Evolutionary conservation across 2,329 filamentous ascomycete species (phyloP), one percentile per base, ranked within the genome.

Genomic region (Penicillium sp.): DNA sequence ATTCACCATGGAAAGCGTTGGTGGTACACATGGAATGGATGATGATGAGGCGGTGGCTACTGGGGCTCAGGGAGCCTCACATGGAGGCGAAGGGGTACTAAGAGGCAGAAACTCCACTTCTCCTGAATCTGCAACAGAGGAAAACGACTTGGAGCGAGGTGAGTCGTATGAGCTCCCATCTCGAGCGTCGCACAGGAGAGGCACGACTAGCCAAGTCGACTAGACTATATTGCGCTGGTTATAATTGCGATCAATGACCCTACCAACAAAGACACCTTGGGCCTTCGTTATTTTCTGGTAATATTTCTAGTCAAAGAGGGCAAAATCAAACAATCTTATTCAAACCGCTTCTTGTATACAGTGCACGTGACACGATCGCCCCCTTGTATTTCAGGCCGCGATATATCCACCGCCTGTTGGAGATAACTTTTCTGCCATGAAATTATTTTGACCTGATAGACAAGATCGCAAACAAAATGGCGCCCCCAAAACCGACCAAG

Each of bases 1-100:
- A 8, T 90, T 90, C 55, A 90, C 84, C 0, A 90, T 91, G 86
- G 87, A 90, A 71, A 87, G 85, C 54, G 86, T 88, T 5, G 87
- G 88, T 11, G 88, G 87, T 0, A 75, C 78, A 14, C 84, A 84
- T 67, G 83, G 81, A 0, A 72, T 73, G 34, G 71, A 66, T 14
- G 63, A 69, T 13, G 36, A 54, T 36, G 56, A 57, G 42, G 52
- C 38, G 45, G 52, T 10, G 10, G 32, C 38, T 8, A 54, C 34
- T 16, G 59, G 43, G n/a, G 44, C 32, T 16, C 53, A 36, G 18
- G 53, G 43, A 3, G 52, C 55, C 7, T 55, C 54, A n/a, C 53
- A 36, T 29, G 53, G 57, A 31, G 61, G 56, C 10, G 53, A 60
- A 27, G 59, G 58, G 1, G 53, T 66, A n/a, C 44, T 69, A 39